A percentile compares a stretch with the other conserved stretches of the same genome.
Evolutionary conservation across 768 basidiomycete genomes (phyloP).

Genomic region (Mycena sanguinolenta): DNA sequence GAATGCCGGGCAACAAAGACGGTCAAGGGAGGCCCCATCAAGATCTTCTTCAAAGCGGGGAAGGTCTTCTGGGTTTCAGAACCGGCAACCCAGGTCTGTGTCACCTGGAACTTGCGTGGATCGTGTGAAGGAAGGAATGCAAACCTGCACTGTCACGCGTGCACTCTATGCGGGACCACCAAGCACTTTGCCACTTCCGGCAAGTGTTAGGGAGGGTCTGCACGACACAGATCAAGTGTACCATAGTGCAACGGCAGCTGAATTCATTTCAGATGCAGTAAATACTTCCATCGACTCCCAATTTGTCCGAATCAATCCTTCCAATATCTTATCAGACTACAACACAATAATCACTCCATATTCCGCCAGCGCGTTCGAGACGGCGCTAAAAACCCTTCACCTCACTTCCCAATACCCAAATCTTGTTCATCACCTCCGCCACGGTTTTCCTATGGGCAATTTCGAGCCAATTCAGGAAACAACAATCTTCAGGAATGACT

Average conservation of each 20-base stretch:
- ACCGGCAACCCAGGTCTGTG: constrained; percentile 16
- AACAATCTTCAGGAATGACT: constrained; percentile 18
- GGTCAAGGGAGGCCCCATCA: constrained; percentile 12
- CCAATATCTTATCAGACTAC: too few relatives aligned
- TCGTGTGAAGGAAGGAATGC: constrained; percentile 10
- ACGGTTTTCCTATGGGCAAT: constrained; percentile 15
- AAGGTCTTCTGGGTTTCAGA: constrained; percentile 21
- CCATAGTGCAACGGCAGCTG: too few relatives aligned
- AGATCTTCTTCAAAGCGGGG: constrained; percentile 17
- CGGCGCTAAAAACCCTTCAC: constrained; percentile 2
- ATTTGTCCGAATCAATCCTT: too few relatives aligned
- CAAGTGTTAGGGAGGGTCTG: too few relatives aligned
- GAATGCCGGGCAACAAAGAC: constrained; percentile 18
- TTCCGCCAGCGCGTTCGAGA: constrained; percentile 13
- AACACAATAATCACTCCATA: constrained; percentile 22
- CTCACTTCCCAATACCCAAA: constrained; percentile 19
- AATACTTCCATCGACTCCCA: too few relatives aligned
- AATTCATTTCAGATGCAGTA: too few relatives aligned
- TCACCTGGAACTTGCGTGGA: constrained; percentile 15
- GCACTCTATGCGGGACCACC: constrained; percentile 42
- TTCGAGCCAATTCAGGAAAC: constrained; percentile 6
- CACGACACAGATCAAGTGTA: too few relatives aligned
- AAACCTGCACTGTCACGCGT: constrained; percentile 36
- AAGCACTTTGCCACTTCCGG: constrained; percentile 40
- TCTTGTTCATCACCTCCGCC: constrained; percentile 19